Base-by-base conservation (phyloP, 148 eudicot genomes). In the Beta vulgaris region DNA sequence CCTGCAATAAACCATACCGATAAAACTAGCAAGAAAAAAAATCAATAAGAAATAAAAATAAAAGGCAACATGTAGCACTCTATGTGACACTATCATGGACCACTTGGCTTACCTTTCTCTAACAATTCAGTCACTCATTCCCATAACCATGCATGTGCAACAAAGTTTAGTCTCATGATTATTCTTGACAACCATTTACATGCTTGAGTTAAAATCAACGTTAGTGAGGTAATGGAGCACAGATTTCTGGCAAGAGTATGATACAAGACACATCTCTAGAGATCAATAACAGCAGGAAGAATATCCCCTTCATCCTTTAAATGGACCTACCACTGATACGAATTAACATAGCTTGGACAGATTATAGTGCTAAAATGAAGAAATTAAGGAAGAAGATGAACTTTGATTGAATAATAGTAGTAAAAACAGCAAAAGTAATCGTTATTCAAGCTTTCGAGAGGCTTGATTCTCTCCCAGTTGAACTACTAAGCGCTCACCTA, bases 1-100 rank as follows among this genome's bases (percentile, higher is more conserved):
- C 92, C 98, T 95, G 83, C 51, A 76, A 73, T 39, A 83, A 46
- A 60, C 36, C 25, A 64, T 43, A 74, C 54, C 28, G 7, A 65
- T 23, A 25, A 42, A 48, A 36, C 31, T 65, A 32, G 44, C 28
- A 66, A 32, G n/a, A 7, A 21, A 19, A 49, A 63, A 18, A 31
- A n/a, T n/a, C n/a, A n/a, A n/a, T n/a, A n/a, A 39, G 16, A 10
- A 23, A 42, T 25, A 1, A 42, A n/a, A 29, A 46, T 10, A 69
- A 36, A 23, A 1, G 28, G 32, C 18, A 55, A 12, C 7, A 23
- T 11, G 32, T 12, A 66, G 29, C 11, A 66, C 70, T 18, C 26
- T 36, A 51, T 49, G 60, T 23, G 46, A 31, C 34, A 23, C 29
- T 6, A 11, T 46, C 51, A 31, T 37, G 57, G 35, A 63, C 21